Conservation (phyloP, 306 rosid species). For the Citrullus amarus region DNA sequence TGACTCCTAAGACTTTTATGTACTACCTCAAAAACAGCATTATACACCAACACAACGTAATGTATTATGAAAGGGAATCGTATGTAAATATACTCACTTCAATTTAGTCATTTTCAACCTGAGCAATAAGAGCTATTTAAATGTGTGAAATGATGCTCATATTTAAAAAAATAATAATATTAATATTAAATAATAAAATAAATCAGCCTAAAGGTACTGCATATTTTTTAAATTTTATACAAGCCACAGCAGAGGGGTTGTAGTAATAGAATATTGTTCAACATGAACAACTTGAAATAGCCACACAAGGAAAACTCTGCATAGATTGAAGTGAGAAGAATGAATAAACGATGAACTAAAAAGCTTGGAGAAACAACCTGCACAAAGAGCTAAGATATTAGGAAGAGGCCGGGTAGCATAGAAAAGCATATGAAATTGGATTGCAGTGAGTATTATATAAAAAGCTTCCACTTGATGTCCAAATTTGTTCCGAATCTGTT, state of each 20-base stretch:
- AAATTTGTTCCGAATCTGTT: constrained; percentile 62
- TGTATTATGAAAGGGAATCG: background rate
- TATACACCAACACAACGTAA: background rate
- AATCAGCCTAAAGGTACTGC: background rate
- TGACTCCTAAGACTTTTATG: background rate
- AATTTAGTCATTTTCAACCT: background rate
- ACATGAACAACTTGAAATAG: background rate
- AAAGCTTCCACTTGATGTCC: constrained; percentile 89
- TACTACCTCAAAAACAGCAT: background rate
- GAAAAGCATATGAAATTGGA: constrained; percentile 83
- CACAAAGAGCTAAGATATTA: constrained; percentile 61
- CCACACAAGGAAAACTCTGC: background rate
- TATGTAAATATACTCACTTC: background rate
- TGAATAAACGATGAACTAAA: constrained; percentile 1
- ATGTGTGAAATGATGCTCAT: background rate
- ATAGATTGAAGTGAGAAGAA: background rate
- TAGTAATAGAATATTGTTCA: background rate
- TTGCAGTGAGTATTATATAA: constrained; percentile 55
- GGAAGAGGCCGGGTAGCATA: constrained; percentile 88
- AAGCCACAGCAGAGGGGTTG: background rate
- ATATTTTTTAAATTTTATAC: background rate
- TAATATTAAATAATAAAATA: too few relatives aligned
- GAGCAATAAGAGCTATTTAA: background rate
- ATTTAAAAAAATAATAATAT: background rate
- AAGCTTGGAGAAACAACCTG: constrained; percentile 38